Conservation (phyloP, 768 basidiomycete species). For the Chalciporus sphaerocephalus region DNA sequence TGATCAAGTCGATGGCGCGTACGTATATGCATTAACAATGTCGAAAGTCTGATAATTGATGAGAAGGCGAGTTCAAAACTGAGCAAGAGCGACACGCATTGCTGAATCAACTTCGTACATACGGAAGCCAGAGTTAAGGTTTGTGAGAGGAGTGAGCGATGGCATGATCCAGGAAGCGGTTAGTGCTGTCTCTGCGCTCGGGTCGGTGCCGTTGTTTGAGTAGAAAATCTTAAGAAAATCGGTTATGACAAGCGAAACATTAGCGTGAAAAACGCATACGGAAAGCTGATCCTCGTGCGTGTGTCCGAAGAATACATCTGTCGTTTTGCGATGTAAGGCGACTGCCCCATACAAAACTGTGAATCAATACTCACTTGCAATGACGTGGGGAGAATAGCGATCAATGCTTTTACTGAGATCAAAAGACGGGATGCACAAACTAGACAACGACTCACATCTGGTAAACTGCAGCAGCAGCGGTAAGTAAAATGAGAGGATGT, state of each 20-base stretch:
- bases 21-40: slow-evolving; percentile 71
- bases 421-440: background rate
- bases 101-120: slow-evolving; percentile 39
- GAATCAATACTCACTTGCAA: slow-evolving; percentile 35
- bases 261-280: slow-evolving; percentile 29
- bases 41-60: slow-evolving; percentile 54
- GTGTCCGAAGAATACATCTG: slow-evolving; percentile 70
- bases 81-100: slow-evolving; percentile 12
- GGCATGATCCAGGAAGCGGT: slow-evolving; percentile 49
- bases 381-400: slow-evolving; percentile 45
- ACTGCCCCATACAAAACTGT: background rate
- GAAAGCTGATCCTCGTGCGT: slow-evolving; percentile 68
- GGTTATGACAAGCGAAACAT: too few species aligned
- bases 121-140: slow-evolving; percentile 70
- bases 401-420: slow-evolving; percentile 32
- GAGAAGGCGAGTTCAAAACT: background rate
- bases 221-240: slow-evolving; percentile 53
- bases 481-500: background rate
- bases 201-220: slow-evolving; percentile 60
- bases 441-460: slow-evolving; percentile 35
- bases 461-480: slow-evolving; percentile 32
- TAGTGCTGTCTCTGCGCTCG: slow-evolving; percentile 50
- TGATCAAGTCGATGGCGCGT: slow-evolving; percentile 20
- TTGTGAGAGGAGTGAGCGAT: slow-evolving; percentile 60
- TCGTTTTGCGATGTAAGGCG: slow-evolving; percentile 1